Conservation (phyloP, 768 basidiomycete genomes). For the Rhodotorula sphaerocarpa region DNA sequence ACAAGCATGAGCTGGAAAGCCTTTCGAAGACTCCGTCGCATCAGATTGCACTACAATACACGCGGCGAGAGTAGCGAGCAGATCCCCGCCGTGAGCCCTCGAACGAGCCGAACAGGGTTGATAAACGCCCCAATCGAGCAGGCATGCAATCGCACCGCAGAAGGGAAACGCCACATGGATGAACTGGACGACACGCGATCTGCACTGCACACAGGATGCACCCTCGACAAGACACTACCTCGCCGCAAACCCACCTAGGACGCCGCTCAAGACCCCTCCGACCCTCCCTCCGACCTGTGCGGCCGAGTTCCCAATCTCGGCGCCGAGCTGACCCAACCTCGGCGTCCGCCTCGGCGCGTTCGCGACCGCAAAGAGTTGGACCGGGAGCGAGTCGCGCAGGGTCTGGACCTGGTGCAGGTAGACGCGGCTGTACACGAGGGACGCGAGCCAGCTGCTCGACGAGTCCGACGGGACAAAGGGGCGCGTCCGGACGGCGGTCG, state of each 20-base stretch:
- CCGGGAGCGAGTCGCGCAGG: slow-evolving; percentile 14
- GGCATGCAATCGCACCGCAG: no score
- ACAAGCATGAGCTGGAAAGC: no score
- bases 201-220: no score
- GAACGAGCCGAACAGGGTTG: no score
- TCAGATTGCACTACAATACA: no score
- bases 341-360: neutral
- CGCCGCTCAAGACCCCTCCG: slow-evolving; percentile 2
- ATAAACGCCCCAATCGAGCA: no score
- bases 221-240: no score
- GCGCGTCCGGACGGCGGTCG: slow-evolving; percentile 51
- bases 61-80: no score
- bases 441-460: slow-evolving; percentile 62
- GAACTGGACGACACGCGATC: no score
- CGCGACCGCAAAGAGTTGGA: slow-evolving; percentile 27
- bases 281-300: slow-evolving; percentile 18
- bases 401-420: slow-evolving; percentile 46
- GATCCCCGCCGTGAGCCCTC: no score
- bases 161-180: no score
- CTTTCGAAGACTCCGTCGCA: no score
- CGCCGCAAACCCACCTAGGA: slow-evolving; percentile 12
- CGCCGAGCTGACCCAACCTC: neutral
- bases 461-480: slow-evolving; percentile 59
- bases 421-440: slow-evolving; percentile 88
- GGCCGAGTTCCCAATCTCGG: slow-evolving; percentile 1